Conservation (phyloP, 2,329 filamentous ascomycete genomes). For the Ophiognomonia clavigignenti-juglandacearum region DNA sequence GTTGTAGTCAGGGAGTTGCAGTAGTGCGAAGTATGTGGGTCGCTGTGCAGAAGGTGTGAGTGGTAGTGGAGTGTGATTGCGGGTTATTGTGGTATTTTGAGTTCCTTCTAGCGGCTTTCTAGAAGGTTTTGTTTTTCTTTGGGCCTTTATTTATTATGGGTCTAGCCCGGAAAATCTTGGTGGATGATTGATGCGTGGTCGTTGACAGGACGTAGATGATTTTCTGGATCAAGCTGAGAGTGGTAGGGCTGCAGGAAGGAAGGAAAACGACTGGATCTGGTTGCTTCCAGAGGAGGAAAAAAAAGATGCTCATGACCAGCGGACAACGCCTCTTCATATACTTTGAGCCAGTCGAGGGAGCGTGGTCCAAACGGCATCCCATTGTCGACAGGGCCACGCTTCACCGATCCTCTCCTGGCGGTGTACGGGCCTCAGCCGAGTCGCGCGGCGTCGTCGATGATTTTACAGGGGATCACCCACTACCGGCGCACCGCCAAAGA, state of each 20-base stretch:
- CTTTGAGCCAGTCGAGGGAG: no score
- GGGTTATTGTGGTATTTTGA: conserved; percentile 6
- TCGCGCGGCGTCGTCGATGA: conserved; percentile 8
- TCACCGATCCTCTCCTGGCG: conserved; percentile 10
- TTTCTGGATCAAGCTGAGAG: no score
- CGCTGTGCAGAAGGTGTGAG: neutral
- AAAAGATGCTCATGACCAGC: no score
- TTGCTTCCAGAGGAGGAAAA: no score
- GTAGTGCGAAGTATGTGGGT: conserved; percentile 5
- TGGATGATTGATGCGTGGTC: neutral
- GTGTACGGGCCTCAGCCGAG: neutral
- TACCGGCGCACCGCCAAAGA: conserved; percentile 6
- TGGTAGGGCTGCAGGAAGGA: no score
- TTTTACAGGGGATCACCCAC: conserved; percentile 6
- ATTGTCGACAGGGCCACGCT: no score
- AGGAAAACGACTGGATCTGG: no score
- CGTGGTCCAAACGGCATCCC: no score
- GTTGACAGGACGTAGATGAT: neutral
- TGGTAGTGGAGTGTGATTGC: neutral
- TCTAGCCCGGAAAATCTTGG: neutral
- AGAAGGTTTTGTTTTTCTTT: no score
- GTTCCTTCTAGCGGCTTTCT: conserved; percentile 15
- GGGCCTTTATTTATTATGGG: neutral
- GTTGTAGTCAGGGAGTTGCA: no score
- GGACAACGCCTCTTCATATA: no score